Evolutionary conservation across 2,329 filamentous ascomycete species (phyloP), one percentile per base, ranked within the genome.

Genomic region (Chaetoscypha palmicola): DNA sequence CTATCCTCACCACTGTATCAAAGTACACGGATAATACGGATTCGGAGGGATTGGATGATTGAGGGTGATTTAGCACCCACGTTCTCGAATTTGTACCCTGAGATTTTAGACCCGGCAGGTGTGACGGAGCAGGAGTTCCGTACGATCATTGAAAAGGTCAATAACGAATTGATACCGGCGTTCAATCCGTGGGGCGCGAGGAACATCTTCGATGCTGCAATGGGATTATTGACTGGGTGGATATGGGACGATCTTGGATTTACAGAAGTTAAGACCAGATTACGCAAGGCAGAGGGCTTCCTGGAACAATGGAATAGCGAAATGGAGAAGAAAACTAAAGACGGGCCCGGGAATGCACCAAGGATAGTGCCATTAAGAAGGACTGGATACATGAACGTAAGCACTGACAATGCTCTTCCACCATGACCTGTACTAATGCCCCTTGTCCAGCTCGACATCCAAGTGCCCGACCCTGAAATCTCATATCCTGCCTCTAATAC

Each of bases 61-160:
- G 77, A 82, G 48, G 92, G 91, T 26, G 92, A 98, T 64, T 69
- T 95, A 21, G 91, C 90, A 1, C 92, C 92, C 0, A 88, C 90
- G 0, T 97, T 94, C 62, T 92, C 87, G 12, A 96, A 97, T 58
- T 72, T 96, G 2, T 98, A 98, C 58, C 92, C 92, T 0, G 92
- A 98, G 62, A 94, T 98, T 46, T 71, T 98, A 5, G 90, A 96
- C 53, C 87, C 89, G 0, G 79, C 78, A 0, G 79, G 90, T 23
- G 68, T 98, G 33, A 75, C 79, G 1, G 92, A 98, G 63, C 81
- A 83, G 47, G 87, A 94, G 56, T 98, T 98, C 60, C 79, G 92
- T 3, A 73, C 73, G 9, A 68, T 97, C 22, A 79, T 98, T 43
- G 80, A 89, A 47, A 85, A 81, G 58, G 73, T 97, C 42, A 98